Evolutionary conservation across 2,329 filamentous ascomycete genomes (phyloP), one percentile per base, ranked within the genome.

Genomic region (Exophiala calicioides): DNA sequence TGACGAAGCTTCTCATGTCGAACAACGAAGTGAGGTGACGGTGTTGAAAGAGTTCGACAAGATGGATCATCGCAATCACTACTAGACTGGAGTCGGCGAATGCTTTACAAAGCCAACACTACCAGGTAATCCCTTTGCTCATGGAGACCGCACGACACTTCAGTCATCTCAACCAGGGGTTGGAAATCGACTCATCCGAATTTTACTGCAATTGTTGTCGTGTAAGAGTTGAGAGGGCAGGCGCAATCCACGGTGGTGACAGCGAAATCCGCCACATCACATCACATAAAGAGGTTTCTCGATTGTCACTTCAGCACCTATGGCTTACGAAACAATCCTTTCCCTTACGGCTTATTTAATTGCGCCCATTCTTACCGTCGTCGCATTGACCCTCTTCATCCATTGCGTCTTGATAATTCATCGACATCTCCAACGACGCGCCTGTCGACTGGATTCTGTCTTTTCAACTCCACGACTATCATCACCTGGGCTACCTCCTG

Each of bases 361-460:
- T 31, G 15, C 34, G 4, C 55, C 49, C 26, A 44, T 57, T 26
- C 23, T 55, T 50, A 50, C 47, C n/a, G 52, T 57, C 21, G 20
- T 53, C 16, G 19, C 38, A n/a, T 35, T 57, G n/a, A 46, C 55
- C 6, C 24, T 53, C 10, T 49, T 51, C 32, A 53, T 57, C 23
- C 48, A 55, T 34, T 55, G 39, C 32, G 36, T 53, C 16, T 36
- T 52, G 9, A 50, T 40, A 16, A 23, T 47, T 10, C 50, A 50
- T 20, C 50, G 42, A 23, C 42, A 29, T 12, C 36, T 38, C n/a
- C 32, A 50, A 35, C 36, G 36, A 18, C 47, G 50, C 24, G 45
- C 42, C 33, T 41, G 41, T 24, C 34, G 31, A 13, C 41, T 44
- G 18, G 36, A 48, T 16, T 47, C 45, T 12, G 37, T 45, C 24